These are phyloP conservation scores for Aspergillus chevalieri DNA, from an alignment of 2,329 filamentous ascomycete genomes.

Conservation along the genomic window DNA sequence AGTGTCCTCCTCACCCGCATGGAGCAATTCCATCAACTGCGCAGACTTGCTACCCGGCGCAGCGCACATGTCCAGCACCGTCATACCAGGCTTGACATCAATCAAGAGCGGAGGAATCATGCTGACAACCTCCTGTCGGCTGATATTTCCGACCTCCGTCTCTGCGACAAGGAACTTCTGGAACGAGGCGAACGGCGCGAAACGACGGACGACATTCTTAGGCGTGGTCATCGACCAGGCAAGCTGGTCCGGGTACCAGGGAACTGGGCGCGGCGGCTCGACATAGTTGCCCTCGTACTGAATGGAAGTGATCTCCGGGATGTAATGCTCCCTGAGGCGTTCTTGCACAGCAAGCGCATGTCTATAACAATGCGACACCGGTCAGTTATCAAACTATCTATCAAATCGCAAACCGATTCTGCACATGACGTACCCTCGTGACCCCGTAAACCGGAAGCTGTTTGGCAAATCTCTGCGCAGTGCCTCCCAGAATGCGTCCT, in stretches of 20 bases:
- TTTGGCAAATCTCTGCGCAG: slow-evolving; percentile 84
- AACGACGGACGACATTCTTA: slow-evolving; percentile 90
- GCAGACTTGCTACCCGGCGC: slow-evolving; percentile 96
- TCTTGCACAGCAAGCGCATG: slow-evolving; percentile 91
- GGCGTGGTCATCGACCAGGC: slow-evolving; percentile 98
- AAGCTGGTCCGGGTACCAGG: slow-evolving; percentile 91
- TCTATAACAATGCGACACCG: slow-evolving; percentile 36
- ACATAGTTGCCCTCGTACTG: slow-evolving; percentile 76
- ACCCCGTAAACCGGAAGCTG: slow-evolving; percentile 95
- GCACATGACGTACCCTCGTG: slow-evolving; percentile 62
- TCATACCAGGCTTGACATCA: slow-evolving; percentile 85
- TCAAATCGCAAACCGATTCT: slow-evolving; percentile 1
- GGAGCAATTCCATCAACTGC: slow-evolving; percentile 90
- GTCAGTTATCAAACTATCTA: slow-evolving; percentile 3
- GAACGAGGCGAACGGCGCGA: slow-evolving; percentile 88
- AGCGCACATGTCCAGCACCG: slow-evolving; percentile 90
- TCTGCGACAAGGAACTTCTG: slow-evolving; percentile 97
- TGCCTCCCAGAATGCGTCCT: slow-evolving; percentile 73
- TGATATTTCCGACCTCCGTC: slow-evolving; percentile 95
- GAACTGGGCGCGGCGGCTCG: slow-evolving; percentile 71
- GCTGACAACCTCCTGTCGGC: slow-evolving; percentile 92
- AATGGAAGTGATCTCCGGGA: slow-evolving; percentile 82
- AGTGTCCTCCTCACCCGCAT: slow-evolving; percentile 82
- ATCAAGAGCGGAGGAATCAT: slow-evolving; percentile 97
- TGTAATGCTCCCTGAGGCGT: slow-evolving; percentile 79